phyloP scores from a whole-genome alignment of 2,329 filamentous ascomycete genomes.

The Beauveria bassiana region DNA sequence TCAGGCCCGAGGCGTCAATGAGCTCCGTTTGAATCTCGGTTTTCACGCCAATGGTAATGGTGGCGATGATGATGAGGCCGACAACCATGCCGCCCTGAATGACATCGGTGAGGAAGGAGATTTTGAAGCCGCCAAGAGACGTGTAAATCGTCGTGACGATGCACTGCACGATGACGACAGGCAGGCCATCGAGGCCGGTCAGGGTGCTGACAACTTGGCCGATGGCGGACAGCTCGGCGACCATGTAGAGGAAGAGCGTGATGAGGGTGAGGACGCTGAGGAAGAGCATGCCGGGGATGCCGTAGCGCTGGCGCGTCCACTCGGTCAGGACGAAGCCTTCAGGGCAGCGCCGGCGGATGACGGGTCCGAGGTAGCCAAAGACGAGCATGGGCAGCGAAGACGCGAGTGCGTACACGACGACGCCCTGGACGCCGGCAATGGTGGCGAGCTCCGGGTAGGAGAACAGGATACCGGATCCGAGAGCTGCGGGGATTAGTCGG shows the following conservation, averaged over 20 bases:
- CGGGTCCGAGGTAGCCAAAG: conserved; percentile 67
- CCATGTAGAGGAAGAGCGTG: conserved; percentile 82
- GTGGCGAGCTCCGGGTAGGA: conserved; percentile 75
- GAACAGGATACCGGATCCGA: conserved; percentile 78
- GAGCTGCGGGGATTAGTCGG: conserved; percentile 52
- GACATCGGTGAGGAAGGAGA: conserved; percentile 79
- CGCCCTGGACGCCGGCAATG: conserved; percentile 69
- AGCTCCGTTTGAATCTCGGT: conserved; percentile 63
- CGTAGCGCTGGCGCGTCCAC: conserved; percentile 76
- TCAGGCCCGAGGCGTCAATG: conserved; percentile 60
- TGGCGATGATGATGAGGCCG: conserved; percentile 64
- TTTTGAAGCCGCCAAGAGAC: conserved; percentile 72
- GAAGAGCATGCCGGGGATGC: conserved; percentile 59
- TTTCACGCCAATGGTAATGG: conserved; percentile 69
- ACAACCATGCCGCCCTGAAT: conserved; percentile 74
- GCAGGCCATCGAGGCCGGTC: conserved; percentile 66
- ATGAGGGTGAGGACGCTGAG: conserved; percentile 71
- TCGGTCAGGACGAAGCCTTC: conserved; percentile 80
- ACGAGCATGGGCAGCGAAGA: conserved; percentile 65
- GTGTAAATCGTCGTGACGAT: conserved; percentile 77
- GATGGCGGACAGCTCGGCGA: conserved; percentile 72
- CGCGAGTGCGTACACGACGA: conserved; percentile 67
- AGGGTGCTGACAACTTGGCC: conserved; percentile 70
- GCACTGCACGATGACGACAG: conserved; percentile 70
- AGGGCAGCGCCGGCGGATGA: conserved; percentile 72